A percentile compares a stretch with the other conserved stretches of the same genome.
These are phyloP conservation scores for Tubosaeta sp. DNA, from an alignment of 768 basidiomycete genomes.

Conservation along the genomic window DNA sequence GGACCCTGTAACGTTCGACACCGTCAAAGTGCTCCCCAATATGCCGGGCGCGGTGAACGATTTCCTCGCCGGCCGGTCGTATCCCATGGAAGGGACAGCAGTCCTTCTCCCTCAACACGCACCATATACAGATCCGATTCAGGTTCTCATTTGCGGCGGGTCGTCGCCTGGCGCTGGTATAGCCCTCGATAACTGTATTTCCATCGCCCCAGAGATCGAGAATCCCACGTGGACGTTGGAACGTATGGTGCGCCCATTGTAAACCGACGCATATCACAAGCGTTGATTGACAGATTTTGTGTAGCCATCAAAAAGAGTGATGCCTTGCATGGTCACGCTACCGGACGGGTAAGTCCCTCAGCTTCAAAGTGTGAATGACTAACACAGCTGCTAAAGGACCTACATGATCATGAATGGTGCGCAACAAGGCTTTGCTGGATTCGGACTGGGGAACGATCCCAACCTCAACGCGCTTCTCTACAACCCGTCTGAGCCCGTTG, in stretches of 20 bases:
- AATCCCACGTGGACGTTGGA: constrained; percentile 69
- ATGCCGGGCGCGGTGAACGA: constrained; percentile 72
- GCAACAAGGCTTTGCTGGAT: constrained; percentile 65
- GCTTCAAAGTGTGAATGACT: background rate
- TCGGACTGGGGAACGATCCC: constrained; percentile 62
- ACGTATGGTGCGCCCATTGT: constrained; percentile 57
- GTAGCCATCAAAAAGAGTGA: constrained; percentile 68
- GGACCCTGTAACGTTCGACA: constrained; percentile 61
- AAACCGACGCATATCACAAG: background rate
- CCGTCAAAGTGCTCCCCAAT: constrained; percentile 58
- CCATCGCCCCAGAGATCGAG: constrained; percentile 57
- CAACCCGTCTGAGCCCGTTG: constrained; percentile 56
- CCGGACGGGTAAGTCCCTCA: constrained; percentile 35
- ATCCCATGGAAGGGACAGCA: constrained; percentile 71
- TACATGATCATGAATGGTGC: constrained; percentile 76
- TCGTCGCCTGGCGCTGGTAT: constrained; percentile 49
- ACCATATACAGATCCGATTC: constrained; percentile 69
- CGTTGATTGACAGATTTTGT: background rate
- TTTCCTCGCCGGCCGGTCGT: constrained; percentile 67
- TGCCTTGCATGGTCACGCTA: constrained; percentile 69
- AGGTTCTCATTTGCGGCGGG: constrained; percentile 71
- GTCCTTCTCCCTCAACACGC: constrained; percentile 65
- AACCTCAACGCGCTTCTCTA: constrained; percentile 66
- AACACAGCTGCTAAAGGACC: constrained; percentile 46
- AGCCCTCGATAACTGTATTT: constrained; percentile 67